phyloP scores from a whole-genome alignment of 2,329 filamentous ascomycete species.

The Colletotrichum noveboracense region DNA sequence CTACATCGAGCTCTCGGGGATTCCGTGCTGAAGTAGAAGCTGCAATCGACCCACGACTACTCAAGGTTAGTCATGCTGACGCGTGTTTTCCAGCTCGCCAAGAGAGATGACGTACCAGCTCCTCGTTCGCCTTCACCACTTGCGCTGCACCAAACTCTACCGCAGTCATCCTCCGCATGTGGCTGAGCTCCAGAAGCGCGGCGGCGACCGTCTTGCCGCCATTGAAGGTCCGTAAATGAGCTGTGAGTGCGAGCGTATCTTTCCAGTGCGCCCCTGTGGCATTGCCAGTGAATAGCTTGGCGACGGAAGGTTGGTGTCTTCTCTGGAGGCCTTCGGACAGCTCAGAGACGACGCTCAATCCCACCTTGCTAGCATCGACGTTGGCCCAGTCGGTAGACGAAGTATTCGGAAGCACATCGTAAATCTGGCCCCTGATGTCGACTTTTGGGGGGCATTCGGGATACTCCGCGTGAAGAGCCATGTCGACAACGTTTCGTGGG shows the following conservation, averaged over 20 bases:
- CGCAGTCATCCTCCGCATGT: not conserved
- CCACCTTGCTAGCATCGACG: not conserved
- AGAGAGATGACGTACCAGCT: not conserved
- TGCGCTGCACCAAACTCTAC: not conserved
- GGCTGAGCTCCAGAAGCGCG: not conserved
- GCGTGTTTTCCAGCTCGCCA: not conserved
- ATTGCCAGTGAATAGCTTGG: not conserved
- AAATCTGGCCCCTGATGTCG: constrained; percentile 13
- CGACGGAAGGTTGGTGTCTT: not conserved
- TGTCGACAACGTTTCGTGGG: not conserved
- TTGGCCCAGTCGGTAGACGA: not conserved
- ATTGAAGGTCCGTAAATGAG: constrained; percentile 17
- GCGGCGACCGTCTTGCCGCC: not conserved
- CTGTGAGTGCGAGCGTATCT: constrained; percentile 19
- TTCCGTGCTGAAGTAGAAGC: constrained; percentile 34
- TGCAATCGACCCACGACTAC: constrained; percentile 16
- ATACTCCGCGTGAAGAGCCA: not conserved
- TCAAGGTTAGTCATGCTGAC: not conserved
- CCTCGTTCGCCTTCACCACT: not conserved
- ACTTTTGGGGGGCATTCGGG: constrained; percentile 7
- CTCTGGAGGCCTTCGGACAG: not conserved
- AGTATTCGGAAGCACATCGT: not conserved
- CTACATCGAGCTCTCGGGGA: constrained; percentile 32
- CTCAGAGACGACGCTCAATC: not conserved
- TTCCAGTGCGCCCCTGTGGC: not conserved